A percentile compares a stretch with the other conserved stretches of the same genome.
Conservation (phyloP, 2,329 filamentous ascomycete genomes). For the Phialophora expanda region DNA sequence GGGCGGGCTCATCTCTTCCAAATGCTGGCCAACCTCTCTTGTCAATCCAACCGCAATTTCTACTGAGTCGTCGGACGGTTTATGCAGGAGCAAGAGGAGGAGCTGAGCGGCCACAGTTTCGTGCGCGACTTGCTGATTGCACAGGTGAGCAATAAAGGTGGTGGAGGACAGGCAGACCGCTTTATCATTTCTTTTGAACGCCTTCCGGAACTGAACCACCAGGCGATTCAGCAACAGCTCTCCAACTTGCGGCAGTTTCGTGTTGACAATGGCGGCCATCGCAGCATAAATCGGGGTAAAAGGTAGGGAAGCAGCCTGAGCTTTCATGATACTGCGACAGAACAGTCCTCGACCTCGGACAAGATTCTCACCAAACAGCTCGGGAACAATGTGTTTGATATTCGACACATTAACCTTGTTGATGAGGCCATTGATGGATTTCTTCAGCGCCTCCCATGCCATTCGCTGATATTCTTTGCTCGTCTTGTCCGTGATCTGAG, state of each 20-base stretch:
- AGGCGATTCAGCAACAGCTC: conserved; percentile 85
- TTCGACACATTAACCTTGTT: conserved; percentile 99
- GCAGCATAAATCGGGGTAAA: conserved; percentile 97
- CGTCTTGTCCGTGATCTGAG: conserved; percentile 94
- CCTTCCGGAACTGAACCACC: conserved; percentile 91
- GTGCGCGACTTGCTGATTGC: conserved; percentile 94
- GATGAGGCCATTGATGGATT: conserved; percentile 97
- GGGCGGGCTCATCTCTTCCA: conserved; percentile 91
- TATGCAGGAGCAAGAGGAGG: conserved; percentile 85
- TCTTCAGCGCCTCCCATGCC: conserved; percentile 98
- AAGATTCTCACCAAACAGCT: conserved; percentile 93
- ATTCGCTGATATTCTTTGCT: conserved; percentile 98
- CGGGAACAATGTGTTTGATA: conserved; percentile 96
- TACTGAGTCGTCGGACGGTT: conserved; percentile 95
- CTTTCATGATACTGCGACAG: conserved; percentile 97
- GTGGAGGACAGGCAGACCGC: conserved; percentile 90
- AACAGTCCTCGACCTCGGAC: conserved; percentile 89
- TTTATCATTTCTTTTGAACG: conserved; percentile 96
- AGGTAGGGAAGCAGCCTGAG: conserved; percentile 90
- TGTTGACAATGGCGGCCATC: conserved; percentile 96
- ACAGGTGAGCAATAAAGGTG: conserved; percentile 91
- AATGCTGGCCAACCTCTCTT: conserved; percentile 87
- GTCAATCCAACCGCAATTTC: conserved; percentile 96
- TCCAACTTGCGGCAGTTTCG: conserved; percentile 92
- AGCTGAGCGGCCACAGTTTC: conserved; percentile 95